These are phyloP conservation scores for Suillus bovinus DNA, from an alignment of 768 basidiomycete species.

Conservation along the genomic window DNA sequence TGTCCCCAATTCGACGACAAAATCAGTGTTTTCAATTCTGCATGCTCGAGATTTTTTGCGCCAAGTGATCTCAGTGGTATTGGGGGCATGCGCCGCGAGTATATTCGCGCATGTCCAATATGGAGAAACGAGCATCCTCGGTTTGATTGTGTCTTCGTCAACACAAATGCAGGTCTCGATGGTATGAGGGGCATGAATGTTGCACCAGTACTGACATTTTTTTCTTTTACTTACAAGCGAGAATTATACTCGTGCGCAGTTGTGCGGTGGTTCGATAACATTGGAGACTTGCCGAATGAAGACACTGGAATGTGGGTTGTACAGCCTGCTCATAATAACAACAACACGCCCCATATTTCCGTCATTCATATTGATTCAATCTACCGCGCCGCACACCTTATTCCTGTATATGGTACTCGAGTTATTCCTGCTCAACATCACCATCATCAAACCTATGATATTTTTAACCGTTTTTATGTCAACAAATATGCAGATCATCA, in stretches of 20 bases:
- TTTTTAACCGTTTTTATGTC: slow-evolving; percentile 7
- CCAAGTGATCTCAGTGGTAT: slow-evolving; percentile 2
- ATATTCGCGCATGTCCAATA: slow-evolving; percentile 2
- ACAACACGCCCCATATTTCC: background rate
- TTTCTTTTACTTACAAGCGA: slow-evolving; percentile 7
- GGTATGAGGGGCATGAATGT: slow-evolving; percentile 9
- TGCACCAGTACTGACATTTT: slow-evolving; percentile 9
- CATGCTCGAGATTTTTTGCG: slow-evolving; percentile 6
- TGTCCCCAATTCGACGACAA: slow-evolving; percentile 13
- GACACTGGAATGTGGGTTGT: slow-evolving; percentile 16
- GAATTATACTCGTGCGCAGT: slow-evolving; percentile 9
- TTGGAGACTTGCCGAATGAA: slow-evolving; percentile 1
- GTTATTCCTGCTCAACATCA: background rate
- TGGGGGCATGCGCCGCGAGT: slow-evolving; percentile 10
- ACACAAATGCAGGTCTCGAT: background rate
- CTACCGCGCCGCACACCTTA: slow-evolving; percentile 6
- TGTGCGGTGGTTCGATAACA: slow-evolving; percentile 5
- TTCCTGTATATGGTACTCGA: slow-evolving; percentile 8
- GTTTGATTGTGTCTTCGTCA: slow-evolving; percentile 13
- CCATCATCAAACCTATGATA: background rate
- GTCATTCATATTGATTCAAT: slow-evolving; percentile 12
- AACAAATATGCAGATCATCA: slow-evolving; percentile 27
- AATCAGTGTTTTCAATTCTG: slow-evolving; percentile 7
- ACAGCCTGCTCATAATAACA: background rate
- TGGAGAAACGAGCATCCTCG: background rate